Evolutionary conservation across 768 basidiomycete genomes (phyloP), one percentile per base, ranked within the genome.

Genomic region (Glaciozyma antarctica): DNA sequence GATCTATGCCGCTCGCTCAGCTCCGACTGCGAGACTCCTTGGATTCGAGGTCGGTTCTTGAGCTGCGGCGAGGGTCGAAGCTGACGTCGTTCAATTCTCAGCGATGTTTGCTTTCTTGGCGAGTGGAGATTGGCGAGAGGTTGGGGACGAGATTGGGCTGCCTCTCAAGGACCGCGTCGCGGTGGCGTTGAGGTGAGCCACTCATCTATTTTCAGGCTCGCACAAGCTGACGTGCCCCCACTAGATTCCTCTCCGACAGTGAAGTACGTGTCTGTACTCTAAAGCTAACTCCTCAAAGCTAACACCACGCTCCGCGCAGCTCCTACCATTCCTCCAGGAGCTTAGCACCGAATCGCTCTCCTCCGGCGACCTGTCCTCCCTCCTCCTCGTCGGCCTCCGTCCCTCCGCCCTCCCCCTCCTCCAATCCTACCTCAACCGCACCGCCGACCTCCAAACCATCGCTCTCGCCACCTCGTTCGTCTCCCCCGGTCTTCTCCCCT

Each of bases 321-420:
- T 71, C 51, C 54, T 71, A n/a, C 62, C 69, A 2, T 67, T 67
- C 61, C 59, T 71, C 9, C 41, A 58, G 34, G 66, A 64, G 9
- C 58, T 67, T 44, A 64, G 64, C 21, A 59, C 61, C 19, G 66
- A 65, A 34, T 64, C 69, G 3, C 63, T 67, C 15, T 53, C 61
- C 5, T 60, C 58, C 12, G 59, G 56, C 26, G 69, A 71, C 59
- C 69, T 67, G 54, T 63, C 62, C 43, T 66, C 66, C 28, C 64
- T 71, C 58, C 63, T 71, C 53, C 63, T 71, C 22, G 67, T 71
- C 58, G 69, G 69, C 17, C 59, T 71, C 3, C 69, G 69, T 3
- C 38, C 38, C 38, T 41, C 38, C 38, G 8, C 38, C 38, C 38
- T 41, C 38, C 38, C 38, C 12, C 38, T 41, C 12, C 59, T 69